Evolutionary conservation across 2,329 filamentous ascomycete genomes (phyloP).

Genomic region (Oidium heveae): DNA sequence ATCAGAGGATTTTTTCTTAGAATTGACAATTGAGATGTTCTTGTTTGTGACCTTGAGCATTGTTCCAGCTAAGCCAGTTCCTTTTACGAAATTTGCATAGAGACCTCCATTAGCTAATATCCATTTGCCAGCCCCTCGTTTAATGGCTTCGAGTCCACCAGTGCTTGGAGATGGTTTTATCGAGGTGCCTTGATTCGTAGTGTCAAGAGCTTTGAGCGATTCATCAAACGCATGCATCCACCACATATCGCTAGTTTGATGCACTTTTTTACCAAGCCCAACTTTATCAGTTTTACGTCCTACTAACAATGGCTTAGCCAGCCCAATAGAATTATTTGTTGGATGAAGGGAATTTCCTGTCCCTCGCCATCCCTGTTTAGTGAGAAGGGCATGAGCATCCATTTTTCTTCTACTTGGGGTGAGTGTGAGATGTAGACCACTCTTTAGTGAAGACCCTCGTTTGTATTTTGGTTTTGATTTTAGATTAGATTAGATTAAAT

Average conservation of each 20-base stretch:
- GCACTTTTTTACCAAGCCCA: constrained; percentile 56
- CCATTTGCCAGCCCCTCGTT: constrained; percentile 28
- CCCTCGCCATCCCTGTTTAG: constrained; percentile 73
- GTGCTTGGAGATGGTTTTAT: constrained; percentile 26
- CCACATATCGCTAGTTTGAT: constrained; percentile 56
- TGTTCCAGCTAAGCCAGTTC: constrained; percentile 53
- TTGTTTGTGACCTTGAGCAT: constrained; percentile 13
- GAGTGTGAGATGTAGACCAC: too few species aligned
- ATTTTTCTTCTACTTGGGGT: constrained; percentile 20
- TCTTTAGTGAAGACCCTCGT: too few species aligned
- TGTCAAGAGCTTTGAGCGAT: constrained; percentile 58
- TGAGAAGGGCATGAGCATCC: constrained; percentile 65
- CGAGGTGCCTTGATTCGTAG: constrained; percentile 26
- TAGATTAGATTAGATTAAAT: too few species aligned
- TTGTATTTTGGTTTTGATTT: too few species aligned
- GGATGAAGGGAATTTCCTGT: constrained; percentile 70
- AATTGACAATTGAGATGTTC: too few species aligned
- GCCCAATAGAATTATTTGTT: constrained; percentile 43
- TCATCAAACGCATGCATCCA: constrained; percentile 91
- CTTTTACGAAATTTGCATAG: constrained; percentile 66
- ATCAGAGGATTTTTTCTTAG: constrained; percentile 5
- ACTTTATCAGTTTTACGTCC: constrained; percentile 58
- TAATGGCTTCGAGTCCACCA: constrained; percentile 29
- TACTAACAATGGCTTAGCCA: constrained; percentile 61
- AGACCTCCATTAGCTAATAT: constrained; percentile 30